Base-by-base conservation (phyloP, 2,329 filamentous ascomycete species). In the Ophiocordyceps polyrhachis-furcata region DNA sequence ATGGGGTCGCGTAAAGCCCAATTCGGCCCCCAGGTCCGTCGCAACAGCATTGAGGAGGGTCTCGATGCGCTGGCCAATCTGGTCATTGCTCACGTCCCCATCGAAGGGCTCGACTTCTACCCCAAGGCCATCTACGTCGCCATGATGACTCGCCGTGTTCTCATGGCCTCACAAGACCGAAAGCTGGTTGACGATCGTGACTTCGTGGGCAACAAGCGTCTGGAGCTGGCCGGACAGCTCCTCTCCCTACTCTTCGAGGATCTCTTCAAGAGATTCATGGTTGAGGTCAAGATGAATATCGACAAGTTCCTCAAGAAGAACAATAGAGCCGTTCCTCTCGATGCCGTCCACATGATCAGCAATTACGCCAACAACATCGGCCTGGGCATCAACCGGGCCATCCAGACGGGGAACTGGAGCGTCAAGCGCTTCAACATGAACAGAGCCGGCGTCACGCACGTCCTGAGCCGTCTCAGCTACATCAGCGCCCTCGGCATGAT, bases 381-480 rank as follows among this genome's bases (percentile, higher is more conserved):
- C 0, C 74, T 83, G 52, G 91, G 91, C 13, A 86, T 98, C 73
- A 93, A 94, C 60, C 79, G 93, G 49, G 89, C 91, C 8, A 95
- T 98, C 47, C 88, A 93, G 45, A 96, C 91, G 0, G 91, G 91
- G 19, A 98, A 98, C 57, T 98, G 91, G 91, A 95, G 75, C 50
- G 73, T 98, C 52, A 95, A 95, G 64, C 86, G 93, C 59, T 98
- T 98, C 68, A 87, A 89, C 62, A 98, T 98, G 91, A 93, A 96
- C 58, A 74, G 89, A 58, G 89, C 91, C 20, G 91, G 91, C 58
- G 87, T 98, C 20, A 96, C 93, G 0, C 91, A 98, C 62, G 87
- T 98, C 38, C 70, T 98, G 43, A 96, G 89, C 63, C 79, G 91
- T 50, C 70, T 98, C 45, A 96, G 89, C 62, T 98, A 96, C 58